Evolutionary conservation across 345 rosid species (phyloP).

Genomic region (Draba incana): DNA sequence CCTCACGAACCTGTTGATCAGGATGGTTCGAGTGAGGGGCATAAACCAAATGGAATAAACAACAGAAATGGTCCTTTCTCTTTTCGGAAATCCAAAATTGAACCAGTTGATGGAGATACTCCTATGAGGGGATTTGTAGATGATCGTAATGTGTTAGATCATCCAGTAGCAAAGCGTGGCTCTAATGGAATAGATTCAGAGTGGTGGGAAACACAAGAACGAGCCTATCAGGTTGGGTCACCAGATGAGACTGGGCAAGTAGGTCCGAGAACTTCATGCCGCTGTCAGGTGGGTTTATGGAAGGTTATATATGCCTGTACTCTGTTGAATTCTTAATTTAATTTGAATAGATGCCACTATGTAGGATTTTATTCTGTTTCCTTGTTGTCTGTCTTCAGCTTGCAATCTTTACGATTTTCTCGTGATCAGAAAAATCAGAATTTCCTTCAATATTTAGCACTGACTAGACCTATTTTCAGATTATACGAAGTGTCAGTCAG

Average conservation of each 20-base stretch:
- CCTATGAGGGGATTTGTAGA: conserved; percentile 93
- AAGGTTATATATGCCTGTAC: conserved; percentile 17
- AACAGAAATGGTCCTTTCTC: conserved; percentile 59
- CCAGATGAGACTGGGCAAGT: conserved; percentile 77
- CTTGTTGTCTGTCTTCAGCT: conserved; percentile 33
- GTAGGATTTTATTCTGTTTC: conserved; percentile 24
- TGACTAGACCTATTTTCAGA: conserved; percentile 54
- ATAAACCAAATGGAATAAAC: conserved; percentile 47
- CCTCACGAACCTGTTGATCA: conserved; percentile 76
- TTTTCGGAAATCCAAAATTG: conserved; percentile 63
- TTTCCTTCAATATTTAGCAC: conserved; percentile 23
- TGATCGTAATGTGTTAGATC: conserved; percentile 53
- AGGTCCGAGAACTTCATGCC: conserved; percentile 89
- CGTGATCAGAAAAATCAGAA: conserved; percentile 1
- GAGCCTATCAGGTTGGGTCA: conserved; percentile 63
- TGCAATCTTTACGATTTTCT: conserved; percentile 9
- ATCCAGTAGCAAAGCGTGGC: conserved; percentile 45
- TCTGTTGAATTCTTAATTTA: conserved; percentile 3
- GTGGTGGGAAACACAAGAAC: conserved; percentile 96
- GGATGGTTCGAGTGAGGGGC: conserved; percentile 49
- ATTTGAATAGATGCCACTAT: conserved; percentile 4
- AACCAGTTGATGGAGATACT: conserved; percentile 54
- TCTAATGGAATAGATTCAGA: conserved; percentile 54
- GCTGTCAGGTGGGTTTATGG: conserved; percentile 79
- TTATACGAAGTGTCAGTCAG: conserved; percentile 97